Base-by-base conservation (phyloP, 1,284 basidiomycete genomes). In the Puccinia coronata region DNA sequence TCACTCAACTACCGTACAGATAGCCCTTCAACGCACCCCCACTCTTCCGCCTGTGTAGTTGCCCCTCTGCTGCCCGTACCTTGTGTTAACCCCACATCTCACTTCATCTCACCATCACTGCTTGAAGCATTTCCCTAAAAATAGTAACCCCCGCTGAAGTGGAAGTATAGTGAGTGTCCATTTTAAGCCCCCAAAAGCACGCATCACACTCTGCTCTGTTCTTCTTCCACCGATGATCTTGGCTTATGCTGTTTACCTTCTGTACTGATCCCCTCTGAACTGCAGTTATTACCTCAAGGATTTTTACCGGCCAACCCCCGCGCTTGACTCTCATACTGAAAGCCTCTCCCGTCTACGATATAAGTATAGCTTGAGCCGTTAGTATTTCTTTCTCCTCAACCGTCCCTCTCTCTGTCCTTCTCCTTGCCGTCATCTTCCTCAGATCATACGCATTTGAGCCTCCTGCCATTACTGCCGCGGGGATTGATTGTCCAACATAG, bases 31-130 rank as follows among this genome's bases (percentile, higher is more conserved):
- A 43, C 43, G 16, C 43, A 43, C 61, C 36, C 61, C 20, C 61
- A 65, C n/a, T 41, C 61, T n/a, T 41, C 61, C 34, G 23, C 59
- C 59, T 61, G 59, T 61, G n/a, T n/a, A 61, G 59, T 31, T 61
- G 34, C 18, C 31, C 59, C 28, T 59, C 23, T n/a, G 12, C 51
- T 53, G 51, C 43, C 43, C 16, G 43, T 16, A n/a, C 43, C 43
- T 53, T 53, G 18, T 57, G n/a, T 57, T 43, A 43, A 16, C 43
- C 43, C 43, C 43, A 43, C 4, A 8, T 57, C 55, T n/a, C 8
- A 51, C 49, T 57, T 25, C 9, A 57, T 43, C 51, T n/a, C 51
- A 16, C 23, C 18, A 5, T 53, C 51, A 16, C 51, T 53, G 18
- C 6, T 53, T 53, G 51, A 23, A 53, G 51, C 51, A 20, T 20